Base-by-base conservation (phyloP, 176 grass and related monocot genomes). In the Hsuehochloa calcarea region DNA sequence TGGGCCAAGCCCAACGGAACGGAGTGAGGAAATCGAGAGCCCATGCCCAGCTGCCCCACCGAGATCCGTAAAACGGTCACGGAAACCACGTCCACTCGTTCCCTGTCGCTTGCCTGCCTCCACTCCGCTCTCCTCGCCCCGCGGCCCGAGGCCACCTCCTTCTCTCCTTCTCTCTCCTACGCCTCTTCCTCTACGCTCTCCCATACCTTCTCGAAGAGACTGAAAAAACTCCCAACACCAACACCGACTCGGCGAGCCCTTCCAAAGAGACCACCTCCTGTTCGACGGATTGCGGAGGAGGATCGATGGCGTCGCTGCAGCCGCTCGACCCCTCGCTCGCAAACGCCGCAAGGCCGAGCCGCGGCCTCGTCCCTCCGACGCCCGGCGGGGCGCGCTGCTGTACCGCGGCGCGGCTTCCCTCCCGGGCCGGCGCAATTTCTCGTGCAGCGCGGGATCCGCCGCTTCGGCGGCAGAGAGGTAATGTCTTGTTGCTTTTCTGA, bases 401-500 rank as follows among this genome's bases (percentile, higher is more conserved):
- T 65, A 46, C 56, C 5, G 68, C 7, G 65, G 19, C 43, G 27
- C 45, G 10, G 23, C 65, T 66, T 61, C 58, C 39, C 55, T 68
- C 16, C 79, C 25, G 7, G 5, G 44, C 10, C 23, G 75, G 34
- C 31, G 74, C 41, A 6, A 56, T 11, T 80, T 88, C 88, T 80
- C 64, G 15, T 89, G 84, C 88, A 16, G 73, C 37, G 70, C 72
- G 23, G 70, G 67, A 64, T 82, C 80, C 75, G 5, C 70, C 2
- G 60, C 92, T 22, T 91, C 92, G 17, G 49, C 84, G 20, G 60
- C 87, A 26, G 89, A 87, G 47, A 91, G 89, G 92, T 89, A 14
- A n/a, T 23, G 41, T 29, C 71, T 29, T 66, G 22, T 8, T 20
- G 4, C 16, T 17, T 40, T 40, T 70, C 52, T 11, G 41, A 35